Evolutionary conservation across 257 asterid species (phyloP).

Genomic region (Leonotis leonurus): DNA sequence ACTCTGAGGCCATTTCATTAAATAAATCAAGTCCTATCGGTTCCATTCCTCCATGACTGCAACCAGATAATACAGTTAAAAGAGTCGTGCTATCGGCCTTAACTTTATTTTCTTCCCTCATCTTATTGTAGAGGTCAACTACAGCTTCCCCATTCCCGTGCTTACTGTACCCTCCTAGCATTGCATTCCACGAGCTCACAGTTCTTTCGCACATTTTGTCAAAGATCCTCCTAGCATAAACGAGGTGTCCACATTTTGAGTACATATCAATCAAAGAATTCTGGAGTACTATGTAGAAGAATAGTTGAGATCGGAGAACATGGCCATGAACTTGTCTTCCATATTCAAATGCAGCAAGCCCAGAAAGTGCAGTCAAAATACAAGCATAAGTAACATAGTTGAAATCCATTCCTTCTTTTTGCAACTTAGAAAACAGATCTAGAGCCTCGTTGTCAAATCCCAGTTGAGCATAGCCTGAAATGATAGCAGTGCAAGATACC

Average conservation of each 20-base stretch:
- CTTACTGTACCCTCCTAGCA: slow-evolving; percentile 71
- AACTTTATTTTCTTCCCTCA: slow-evolving; percentile 42
- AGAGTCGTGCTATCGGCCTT: slow-evolving; percentile 55
- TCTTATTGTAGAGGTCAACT: slow-evolving; percentile 48
- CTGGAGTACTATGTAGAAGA: slow-evolving; percentile 41
- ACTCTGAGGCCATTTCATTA: slow-evolving; percentile 29
- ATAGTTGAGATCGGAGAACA: slow-evolving; percentile 49
- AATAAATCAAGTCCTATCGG: slow-evolving; percentile 52
- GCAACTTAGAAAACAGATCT: slow-evolving; percentile 46
- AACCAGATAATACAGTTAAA: slow-evolving; percentile 66
- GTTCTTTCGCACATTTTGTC: slow-evolving; percentile 53
- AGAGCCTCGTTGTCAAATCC: slow-evolving; percentile 72
- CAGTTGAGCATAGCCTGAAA: slow-evolving; percentile 74
- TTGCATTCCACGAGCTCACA: slow-evolving; percentile 73
- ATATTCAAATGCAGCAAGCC: slow-evolving; percentile 73
- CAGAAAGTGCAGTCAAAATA: slow-evolving; percentile 62
- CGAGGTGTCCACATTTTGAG: slow-evolving; percentile 77
- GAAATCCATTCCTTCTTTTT: slow-evolving; percentile 44
- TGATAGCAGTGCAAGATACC: slow-evolving; percentile 74
- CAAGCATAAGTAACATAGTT: slow-evolving; percentile 73
- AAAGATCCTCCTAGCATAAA: slow-evolving; percentile 64
- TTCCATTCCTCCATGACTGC: slow-evolving; percentile 87
- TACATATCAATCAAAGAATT: slow-evolving; percentile 88
- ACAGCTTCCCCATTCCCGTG: slow-evolving; percentile 61
- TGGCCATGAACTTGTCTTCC: slow-evolving; percentile 78